Evolutionary conservation across 345 rosid species (phyloP), one percentile per base, ranked within the genome.

Genomic region (Raphanus raphanistrum): DNA sequence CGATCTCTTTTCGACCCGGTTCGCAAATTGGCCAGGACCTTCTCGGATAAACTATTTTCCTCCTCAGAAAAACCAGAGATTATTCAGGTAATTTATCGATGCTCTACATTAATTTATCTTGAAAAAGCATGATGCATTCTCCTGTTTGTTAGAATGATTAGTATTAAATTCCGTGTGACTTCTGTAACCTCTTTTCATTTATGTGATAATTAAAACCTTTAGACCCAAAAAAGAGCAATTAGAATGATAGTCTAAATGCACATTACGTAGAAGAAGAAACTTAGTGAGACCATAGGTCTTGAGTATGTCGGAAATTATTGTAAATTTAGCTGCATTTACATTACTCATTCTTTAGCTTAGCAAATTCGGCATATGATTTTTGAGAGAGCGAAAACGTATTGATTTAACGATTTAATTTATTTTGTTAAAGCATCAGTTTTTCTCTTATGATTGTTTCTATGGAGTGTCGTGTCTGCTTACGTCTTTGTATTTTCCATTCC

Each of bases 1-100:
- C 78, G 48, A 61, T 90, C 97, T 68, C 80, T 96, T 77, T 72
- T 89, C 66, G 85, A 91, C 72, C 80, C 91, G 66, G 38, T 90
- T 72, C 85, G 93, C 1, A 82, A 66, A 62, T 15, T 91, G 58
- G 86, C 86, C 58, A 1, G 7, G 41, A 73, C 79, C 70, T 16
- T 87, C 76, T 75, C 84, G 9, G 57, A 67, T 65, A 76, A 70
- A 58, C 71, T 82, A 62, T 54, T 50, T 67, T 32, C 59, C 36
- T 36, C 59, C 67, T 71, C 77, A 4, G 67, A 76, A 77, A 52
- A 55, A 28, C 60, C 85, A 15, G 89, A 87, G 38, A 88, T 87
- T 75, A 83, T 91, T 71, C 89, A 91, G 98, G 99, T 96, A 8
- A 70, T 31, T 31, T n/a, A 59, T 68, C 12, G 60, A 0, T 48